A percentile compares a stretch with the other conserved stretches of the same genome.
phyloP scores from a whole-genome alignment of 164 flowering plant species.

The Platanus orientalis region DNA sequence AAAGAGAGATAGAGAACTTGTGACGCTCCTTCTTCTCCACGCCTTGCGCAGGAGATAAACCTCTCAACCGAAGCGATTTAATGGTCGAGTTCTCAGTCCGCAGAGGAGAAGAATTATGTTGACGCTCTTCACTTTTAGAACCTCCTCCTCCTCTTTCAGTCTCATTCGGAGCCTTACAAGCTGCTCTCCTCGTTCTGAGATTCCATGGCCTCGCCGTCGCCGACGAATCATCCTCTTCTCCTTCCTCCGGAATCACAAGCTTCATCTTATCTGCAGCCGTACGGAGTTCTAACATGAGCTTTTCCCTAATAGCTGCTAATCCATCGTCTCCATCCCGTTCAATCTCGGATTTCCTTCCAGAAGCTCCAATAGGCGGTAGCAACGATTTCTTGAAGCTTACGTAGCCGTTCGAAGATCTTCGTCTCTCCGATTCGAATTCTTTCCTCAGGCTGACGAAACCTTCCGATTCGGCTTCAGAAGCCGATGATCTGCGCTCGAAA shows the following conservation, averaged over 20 bases:
- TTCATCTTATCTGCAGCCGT: constrained; percentile 51
- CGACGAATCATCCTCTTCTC: constrained; percentile 15
- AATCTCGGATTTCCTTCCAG: constrained; percentile 1
- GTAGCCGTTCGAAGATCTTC: constrained; percentile 2
- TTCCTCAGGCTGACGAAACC: background rate
- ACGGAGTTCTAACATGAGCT: constrained; percentile 51
- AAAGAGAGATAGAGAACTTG: constrained; percentile 46
- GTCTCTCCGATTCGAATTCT: constrained; percentile 9
- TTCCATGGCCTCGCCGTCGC: constrained; percentile 52
- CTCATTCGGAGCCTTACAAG: constrained; percentile 36
- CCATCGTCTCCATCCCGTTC: constrained; percentile 28
- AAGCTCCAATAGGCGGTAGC: background rate
- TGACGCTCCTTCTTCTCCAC: constrained; percentile 35
- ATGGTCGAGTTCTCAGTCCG: constrained; percentile 21
- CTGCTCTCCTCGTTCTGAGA: constrained; percentile 67
- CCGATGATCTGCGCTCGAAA: constrained; percentile 26
- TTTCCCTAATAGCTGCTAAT: constrained; percentile 54
- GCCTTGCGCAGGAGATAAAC: constrained; percentile 9
- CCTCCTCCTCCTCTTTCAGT: constrained; percentile 16
- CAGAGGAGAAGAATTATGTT: constrained; percentile 21
- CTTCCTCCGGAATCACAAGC: constrained; percentile 30
- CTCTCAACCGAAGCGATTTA: constrained; percentile 24
- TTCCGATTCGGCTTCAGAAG: constrained; percentile 13
- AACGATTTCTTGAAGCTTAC: constrained; percentile 6
- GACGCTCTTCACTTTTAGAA: constrained; percentile 17